These are phyloP conservation scores for Stipa capillata DNA, from an alignment of 176 grass and related monocot genomes.

Conservation along the genomic window DNA sequence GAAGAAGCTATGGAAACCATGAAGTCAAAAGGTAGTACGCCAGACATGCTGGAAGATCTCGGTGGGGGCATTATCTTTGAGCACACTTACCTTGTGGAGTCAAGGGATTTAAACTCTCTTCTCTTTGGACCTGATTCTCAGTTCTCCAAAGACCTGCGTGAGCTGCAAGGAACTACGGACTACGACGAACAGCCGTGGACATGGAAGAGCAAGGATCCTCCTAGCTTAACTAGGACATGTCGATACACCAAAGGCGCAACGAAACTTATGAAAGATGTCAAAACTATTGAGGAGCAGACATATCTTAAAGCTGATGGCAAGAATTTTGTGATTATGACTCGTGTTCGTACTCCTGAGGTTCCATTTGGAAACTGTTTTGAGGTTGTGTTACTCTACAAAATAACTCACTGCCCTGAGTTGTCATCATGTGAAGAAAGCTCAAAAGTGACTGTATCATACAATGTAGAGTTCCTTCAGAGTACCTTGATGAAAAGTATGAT, in stretches of 20 bases:
- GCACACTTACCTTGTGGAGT: conserved; percentile 47
- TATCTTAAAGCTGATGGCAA: conserved; percentile 74
- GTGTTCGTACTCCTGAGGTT: conserved; percentile 65
- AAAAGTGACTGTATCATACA: conserved; percentile 53
- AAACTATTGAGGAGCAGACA: conserved; percentile 67
- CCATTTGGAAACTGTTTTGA: conserved; percentile 85
- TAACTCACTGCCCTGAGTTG: conserved; percentile 40
- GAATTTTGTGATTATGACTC: conserved; percentile 45
- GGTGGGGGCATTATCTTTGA: conserved; percentile 44
- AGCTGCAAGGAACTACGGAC: conserved; percentile 37
- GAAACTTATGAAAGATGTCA: conserved; percentile 70
- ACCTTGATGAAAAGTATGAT: conserved; percentile 88
- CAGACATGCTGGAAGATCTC: conserved; percentile 51
- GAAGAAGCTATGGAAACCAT: conserved; percentile 59
- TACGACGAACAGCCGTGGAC: conserved; percentile 67
- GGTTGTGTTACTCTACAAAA: conserved; percentile 71
- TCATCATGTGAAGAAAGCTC: conserved; percentile 47
- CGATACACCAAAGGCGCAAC: conserved; percentile 55
- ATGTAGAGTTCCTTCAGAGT: conserved; percentile 64
- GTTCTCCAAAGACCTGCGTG: conserved; percentile 50
- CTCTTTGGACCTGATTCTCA: conserved; percentile 56
- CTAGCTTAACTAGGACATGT: conserved; percentile 49
- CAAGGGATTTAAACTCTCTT: conserved; percentile 68
- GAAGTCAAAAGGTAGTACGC: conserved; percentile 41
- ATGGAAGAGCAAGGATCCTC: conserved; percentile 41